Conservation (phyloP, 768 basidiomycete species). For the Cystoderma amianthinum region DNA sequence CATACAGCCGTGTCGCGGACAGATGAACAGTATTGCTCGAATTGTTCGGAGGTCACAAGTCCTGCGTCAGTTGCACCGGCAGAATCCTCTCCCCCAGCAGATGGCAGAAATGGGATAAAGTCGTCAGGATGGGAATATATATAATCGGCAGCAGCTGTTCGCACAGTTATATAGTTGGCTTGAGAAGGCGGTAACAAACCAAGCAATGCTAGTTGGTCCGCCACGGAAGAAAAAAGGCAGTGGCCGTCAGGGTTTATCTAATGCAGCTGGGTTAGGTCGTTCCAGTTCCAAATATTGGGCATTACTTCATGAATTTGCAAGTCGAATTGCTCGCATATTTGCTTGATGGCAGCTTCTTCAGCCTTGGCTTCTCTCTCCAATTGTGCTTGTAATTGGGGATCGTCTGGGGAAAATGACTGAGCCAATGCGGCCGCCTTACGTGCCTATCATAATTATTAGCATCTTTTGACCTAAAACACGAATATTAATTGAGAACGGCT, state of each 20-base stretch:
- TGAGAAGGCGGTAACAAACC: conserved; percentile 51
- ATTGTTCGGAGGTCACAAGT: conserved; percentile 62
- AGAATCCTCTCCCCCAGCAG: conserved; percentile 63
- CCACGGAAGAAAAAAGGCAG: conserved; percentile 91
- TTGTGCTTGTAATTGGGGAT: conserved; percentile 54
- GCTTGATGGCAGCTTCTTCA: conserved; percentile 59
- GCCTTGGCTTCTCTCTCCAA: conserved; percentile 59
- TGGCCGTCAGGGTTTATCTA: conserved; percentile 87
- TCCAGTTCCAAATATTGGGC: not conserved
- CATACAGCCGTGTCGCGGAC: conserved; percentile 85
- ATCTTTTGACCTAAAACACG: not conserved
- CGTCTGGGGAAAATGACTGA: conserved; percentile 40
- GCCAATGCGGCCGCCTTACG: conserved; percentile 64
- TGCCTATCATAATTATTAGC: conserved; percentile 34
- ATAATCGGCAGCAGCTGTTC: conserved; percentile 71
- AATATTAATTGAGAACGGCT: no score
- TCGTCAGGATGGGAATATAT: conserved; percentile 80
- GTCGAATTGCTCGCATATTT: conserved; percentile 57
- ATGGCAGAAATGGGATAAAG: conserved; percentile 90
- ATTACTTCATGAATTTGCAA: conserved; percentile 62
- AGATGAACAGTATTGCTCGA: conserved; percentile 66
- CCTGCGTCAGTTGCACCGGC: conserved; percentile 57
- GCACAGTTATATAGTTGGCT: conserved; percentile 55
- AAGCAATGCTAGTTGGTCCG: conserved; percentile 82
- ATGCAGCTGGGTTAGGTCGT: not conserved